Base-by-base conservation (phyloP, 1,284 basidiomycete genomes). In the Leccinum pallidistipes region DNA sequence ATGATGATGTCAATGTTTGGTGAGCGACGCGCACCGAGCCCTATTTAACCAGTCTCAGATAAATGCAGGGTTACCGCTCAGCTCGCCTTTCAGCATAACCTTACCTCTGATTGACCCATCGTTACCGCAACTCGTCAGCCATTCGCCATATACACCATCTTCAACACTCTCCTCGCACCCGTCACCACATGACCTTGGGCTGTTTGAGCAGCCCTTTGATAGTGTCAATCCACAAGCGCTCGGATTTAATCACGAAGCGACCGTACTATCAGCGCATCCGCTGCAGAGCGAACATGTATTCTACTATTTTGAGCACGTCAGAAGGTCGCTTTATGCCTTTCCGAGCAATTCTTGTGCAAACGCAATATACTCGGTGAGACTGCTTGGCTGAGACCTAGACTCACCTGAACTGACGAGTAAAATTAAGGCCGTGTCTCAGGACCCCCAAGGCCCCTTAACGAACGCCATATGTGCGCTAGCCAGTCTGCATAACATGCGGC, bases 381-480 rank as follows among this genome's bases (percentile, higher is more conserved):
- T 61, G 56, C 32, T 51, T 45, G 34, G 38, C 34, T n/a, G 24
- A 21, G 50, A 38, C 1, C 4, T 10, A 24, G 24, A 64, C 64
- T 29, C 45, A 62, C 62, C 55, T 55, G 31, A 40, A 45, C 56
- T 73, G 47, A 71, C 27, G 31, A 32, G 31, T 43, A 31, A 29
- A 54, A n/a, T 64, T 18, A 71, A 91, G 89, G 77, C 84, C 60
- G 82, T 90, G 58, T 74, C 84, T 55, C 80, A 84, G 69, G 84
- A 90, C 50, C 87, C 88, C 9, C 81, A 81, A 58, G 88, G 90
- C 56, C 80, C 87, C 3, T 81, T 92, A 58, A 83, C 87, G 2
- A 83, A 86, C 69, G 86, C 89, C 11, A 81, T 91, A 45, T 89
- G 86, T 72, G 90, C 91, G n/a, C 79, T 92, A 59, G 84, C 89